Evolutionary conservation across 495 filamentous ascomycete genomes (phyloP), one percentile per base, ranked within the genome.

Genomic region (Platismatia glauca): DNA sequence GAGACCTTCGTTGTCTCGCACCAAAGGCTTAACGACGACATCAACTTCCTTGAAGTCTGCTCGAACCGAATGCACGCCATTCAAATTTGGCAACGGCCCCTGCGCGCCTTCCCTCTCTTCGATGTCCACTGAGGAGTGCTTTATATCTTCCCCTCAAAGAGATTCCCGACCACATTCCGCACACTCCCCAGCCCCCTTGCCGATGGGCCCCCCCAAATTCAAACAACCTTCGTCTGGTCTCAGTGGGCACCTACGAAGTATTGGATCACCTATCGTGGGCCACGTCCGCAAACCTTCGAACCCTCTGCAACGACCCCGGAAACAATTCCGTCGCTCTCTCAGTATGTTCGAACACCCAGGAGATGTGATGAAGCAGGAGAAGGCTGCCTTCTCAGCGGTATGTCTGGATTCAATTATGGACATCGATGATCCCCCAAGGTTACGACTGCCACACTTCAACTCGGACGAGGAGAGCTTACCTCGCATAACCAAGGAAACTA

Each of bases 271-370:
- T 15, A 79, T 86, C 44, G 77, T 79, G 53, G 81, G 77, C 59
- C 86, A 90, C 60, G 75, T 87, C 50, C 84, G 89, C 61, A 89
- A 90, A 58, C 80, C 80, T 13, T 85, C 86, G 13, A 89, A 87
- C 67, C 86, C 84, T 24, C 81, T 84, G 59, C 79, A 82, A 72
- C 86, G 93, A 57, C 89, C 90, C 18, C 84, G 91, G 65, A 96
- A 95, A 71, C 89, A 89, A 64, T 92, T 90, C 66, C 84, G 94
- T 35, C 84, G 94, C 58, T 96, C 93, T 46, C 78, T 96, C 70
- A 97, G 93, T 78, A 97, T 98, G 94, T 97, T 92, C 75, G 94
- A 97, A 72, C 84, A 87, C 69, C 87, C 92, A 0, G 89, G 82
- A 60, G 94, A 97, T 70, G 80, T 96, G 27, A 87, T 95, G 72